Percentiles rank a stretch among this genome's conserved stretches.
These are phyloP conservation scores for Saturnispora sekii DNA, from an alignment of 805 yeast species.

Conservation along the genomic window DNA sequence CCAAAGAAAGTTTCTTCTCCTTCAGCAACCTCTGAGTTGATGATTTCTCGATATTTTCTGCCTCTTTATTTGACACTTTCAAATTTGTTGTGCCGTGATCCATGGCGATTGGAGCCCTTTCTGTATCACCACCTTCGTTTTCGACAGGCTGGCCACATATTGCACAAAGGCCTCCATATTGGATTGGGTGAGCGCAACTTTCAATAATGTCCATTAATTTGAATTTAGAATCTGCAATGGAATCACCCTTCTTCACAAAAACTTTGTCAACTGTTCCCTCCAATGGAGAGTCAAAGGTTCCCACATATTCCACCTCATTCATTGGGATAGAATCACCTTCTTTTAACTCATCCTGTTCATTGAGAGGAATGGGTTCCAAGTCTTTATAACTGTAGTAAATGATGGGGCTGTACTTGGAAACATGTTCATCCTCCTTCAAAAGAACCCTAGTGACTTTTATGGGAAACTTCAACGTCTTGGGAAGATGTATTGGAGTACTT, in stretches of 20 bases:
- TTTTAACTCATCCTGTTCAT: slow-evolving; percentile 29
- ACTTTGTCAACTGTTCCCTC: slow-evolving; percentile 56
- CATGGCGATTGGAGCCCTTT: slow-evolving; percentile 79
- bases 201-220: slow-evolving; percentile 54
- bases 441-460: slow-evolving; percentile 47
- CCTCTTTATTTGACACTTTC: slow-evolving; percentile 78
- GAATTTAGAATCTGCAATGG: slow-evolving; percentile 37
- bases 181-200: slow-evolving; percentile 87
- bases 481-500: slow-evolving; percentile 42
- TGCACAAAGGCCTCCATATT: slow-evolving; percentile 92
- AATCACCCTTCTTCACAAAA: slow-evolving; percentile 47
- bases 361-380: slow-evolving; percentile 44
- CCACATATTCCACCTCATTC: slow-evolving; percentile 54
- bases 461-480: slow-evolving; percentile 60
- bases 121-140: slow-evolving; percentile 57
- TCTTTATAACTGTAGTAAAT: slow-evolving; percentile 61
- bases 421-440: slow-evolving; percentile 34
- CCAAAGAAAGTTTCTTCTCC: slow-evolving; percentile 69
- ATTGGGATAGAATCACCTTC: slow-evolving; percentile 31
- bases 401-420: slow-evolving; percentile 44
- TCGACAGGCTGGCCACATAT: slow-evolving; percentile 77
- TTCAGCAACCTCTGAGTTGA: slow-evolving; percentile 51
- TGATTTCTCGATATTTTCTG: slow-evolving; percentile 66
- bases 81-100: slow-evolving; percentile 81
- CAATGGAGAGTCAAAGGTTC: slow-evolving; percentile 74